phyloP scores from a whole-genome alignment of 805 yeast genomes.

The Yarrowia keelungensis region DNA sequence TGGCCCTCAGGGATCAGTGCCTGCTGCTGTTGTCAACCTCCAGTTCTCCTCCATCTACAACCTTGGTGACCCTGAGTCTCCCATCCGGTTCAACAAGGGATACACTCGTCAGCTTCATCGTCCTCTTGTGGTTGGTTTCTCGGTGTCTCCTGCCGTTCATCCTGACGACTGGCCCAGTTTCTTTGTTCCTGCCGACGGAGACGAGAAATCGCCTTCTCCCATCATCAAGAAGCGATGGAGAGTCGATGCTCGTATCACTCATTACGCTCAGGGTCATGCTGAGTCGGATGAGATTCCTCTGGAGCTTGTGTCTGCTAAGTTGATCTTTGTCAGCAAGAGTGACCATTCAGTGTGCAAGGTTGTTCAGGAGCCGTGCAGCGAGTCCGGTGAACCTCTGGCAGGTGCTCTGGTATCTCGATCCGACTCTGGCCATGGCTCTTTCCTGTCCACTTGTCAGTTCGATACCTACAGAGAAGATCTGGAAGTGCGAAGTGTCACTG shows the following conservation, averaged over 20 bases:
- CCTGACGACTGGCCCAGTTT: constrained; percentile 51
- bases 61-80: constrained; percentile 43
- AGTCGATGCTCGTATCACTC: constrained; percentile 28
- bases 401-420: constrained; percentile 7
- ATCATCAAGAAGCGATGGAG: constrained; percentile 42
- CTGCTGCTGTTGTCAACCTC: constrained; percentile 38
- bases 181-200: constrained; percentile 47
- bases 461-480: constrained; percentile 40
- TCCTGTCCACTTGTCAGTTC: constrained; percentile 37
- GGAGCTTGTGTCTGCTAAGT: constrained; percentile 23
- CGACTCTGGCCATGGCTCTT: constrained; percentile 29
- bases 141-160: constrained; percentile 49
- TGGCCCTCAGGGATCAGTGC: constrained; percentile 14
- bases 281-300: constrained; percentile 7
- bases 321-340: neutral
- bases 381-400: neutral
- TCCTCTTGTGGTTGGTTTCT: constrained; percentile 52
- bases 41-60: constrained; percentile 42
- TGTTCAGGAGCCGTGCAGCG: constrained; percentile 2
- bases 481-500: constrained; percentile 44
- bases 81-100: constrained; percentile 40
- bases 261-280: constrained; percentile 27
- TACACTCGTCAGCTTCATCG: constrained; percentile 47
- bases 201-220: constrained; percentile 44
- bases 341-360: constrained; percentile 4